Percentiles rank a stretch among this genome's conserved stretches.
Conservation (phyloP, 2,329 filamentous ascomycete species). For the Daldinia sp. region DNA sequence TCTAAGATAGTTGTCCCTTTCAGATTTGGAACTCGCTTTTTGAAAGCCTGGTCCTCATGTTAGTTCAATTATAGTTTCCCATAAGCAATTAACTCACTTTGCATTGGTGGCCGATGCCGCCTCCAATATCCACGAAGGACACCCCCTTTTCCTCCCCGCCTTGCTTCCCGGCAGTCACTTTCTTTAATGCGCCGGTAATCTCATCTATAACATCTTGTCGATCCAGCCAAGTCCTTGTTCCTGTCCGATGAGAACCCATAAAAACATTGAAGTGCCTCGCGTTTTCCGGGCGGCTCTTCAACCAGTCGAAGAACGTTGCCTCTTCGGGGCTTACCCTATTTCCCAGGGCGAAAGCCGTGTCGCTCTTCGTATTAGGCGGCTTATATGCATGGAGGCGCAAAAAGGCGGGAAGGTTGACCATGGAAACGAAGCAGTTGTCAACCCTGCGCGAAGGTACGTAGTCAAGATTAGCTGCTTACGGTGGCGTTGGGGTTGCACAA, state of each 20-base stretch:
- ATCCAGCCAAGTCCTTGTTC: conserved; percentile 30
- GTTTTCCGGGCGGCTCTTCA: conserved; percentile 35
- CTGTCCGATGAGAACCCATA: conserved; percentile 33
- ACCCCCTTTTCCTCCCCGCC: conserved; percentile 17
- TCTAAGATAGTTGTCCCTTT: conserved; percentile 31
- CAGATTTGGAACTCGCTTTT: conserved; percentile 21
- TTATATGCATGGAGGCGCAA: conserved; percentile 31
- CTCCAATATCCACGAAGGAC: conserved; percentile 38
- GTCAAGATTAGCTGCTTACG: conserved; percentile 8
- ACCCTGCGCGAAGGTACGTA: conserved; percentile 9
- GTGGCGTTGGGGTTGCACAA: conserved; percentile 3
- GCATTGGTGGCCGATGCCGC: conserved; percentile 39
- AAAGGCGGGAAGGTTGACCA: conserved; percentile 31
- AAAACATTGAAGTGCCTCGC: conserved; percentile 34
- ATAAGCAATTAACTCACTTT: conserved; percentile 18
- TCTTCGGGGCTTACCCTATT: conserved; percentile 32
- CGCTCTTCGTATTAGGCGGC: conserved; percentile 15
- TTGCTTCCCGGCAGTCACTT: conserved; percentile 26
- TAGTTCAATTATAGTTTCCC: not conserved
- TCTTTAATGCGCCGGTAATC: conserved; percentile 27
- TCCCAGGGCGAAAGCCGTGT: conserved; percentile 36
- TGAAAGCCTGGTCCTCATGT: conserved; percentile 30
- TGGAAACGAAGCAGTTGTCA: conserved; percentile 27
- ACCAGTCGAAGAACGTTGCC: conserved; percentile 36
- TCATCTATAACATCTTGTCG: conserved; percentile 18